Base-by-base conservation (phyloP, 306 rosid genomes). In the Oxytropis ochrocephala region DNA sequence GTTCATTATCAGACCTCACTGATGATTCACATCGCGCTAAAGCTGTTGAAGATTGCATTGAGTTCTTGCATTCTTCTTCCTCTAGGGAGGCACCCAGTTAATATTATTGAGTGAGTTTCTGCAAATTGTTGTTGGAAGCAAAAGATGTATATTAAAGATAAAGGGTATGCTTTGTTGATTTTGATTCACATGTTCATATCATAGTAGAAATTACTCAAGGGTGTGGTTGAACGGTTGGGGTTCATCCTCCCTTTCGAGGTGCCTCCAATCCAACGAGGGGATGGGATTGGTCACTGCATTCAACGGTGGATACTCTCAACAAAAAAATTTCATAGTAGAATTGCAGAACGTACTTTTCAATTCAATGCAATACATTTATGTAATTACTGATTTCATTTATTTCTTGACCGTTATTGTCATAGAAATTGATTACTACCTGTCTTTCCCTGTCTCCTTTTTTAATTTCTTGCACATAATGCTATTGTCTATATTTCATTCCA, bases 51-150 rank as follows among this genome's bases (percentile, higher is more conserved):
- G 98, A 89, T 68, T 92, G 98, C 82, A 92, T 89, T 54, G 78
- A 86, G 81, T 92, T 92, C 83, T 82, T 92, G 49, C 91, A 89
- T 56, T 92, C 95, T 77, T 86, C 98, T 57, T 85, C 98, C 48
- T 81, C 93, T 56, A 75, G 91, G 78, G 88, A 86, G 56, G 73
- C 88, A 64, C 77, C 84, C 7, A 86, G 82, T 24, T 24, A 24
- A 24, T 2, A 21, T n/a, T 2, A 21, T 62, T 88, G 86, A 47
- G 83, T 57, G 2, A 36, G 19, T 53, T 27, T 62, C 66, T 67
- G 74, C 80, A 58, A 73, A 67, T 75, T 51, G 42, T 63, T 58
- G 72, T 68, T 64, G 12, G 43, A 56, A 60, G 59, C 64, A 62
- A 67, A 60, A 49, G 11, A 36, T 76, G 75, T 63, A 69, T 79